Conservation (phyloP, 257 asterid genomes). For the Catharanthus roseus region DNA sequence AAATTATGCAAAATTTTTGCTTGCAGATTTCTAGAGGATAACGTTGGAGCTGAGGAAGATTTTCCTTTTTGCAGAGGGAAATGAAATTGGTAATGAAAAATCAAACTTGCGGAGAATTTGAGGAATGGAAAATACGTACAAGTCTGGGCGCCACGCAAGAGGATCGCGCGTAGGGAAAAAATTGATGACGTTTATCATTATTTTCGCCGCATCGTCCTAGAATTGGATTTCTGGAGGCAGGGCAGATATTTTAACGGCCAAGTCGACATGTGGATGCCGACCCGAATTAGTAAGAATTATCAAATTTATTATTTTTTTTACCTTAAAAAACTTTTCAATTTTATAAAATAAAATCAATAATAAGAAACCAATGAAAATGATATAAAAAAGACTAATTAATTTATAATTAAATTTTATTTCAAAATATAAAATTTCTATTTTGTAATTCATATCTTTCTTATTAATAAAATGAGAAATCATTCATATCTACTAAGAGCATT, state of each 20-base stretch:
- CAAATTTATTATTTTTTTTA: no score
- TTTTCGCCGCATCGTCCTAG: neutral
- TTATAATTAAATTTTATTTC: no score
- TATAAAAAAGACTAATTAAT: no score
- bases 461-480: no score
- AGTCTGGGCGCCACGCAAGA: neutral
- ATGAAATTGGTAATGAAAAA: neutral
- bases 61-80: neutral
- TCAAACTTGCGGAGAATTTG: conserved; percentile 9
- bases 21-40: neutral
- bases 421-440: no score
- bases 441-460: no score
- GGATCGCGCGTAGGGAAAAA: neutral
- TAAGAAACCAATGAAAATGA: no score
- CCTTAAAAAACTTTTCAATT: no score
- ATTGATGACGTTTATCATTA: neutral
- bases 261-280: no score
- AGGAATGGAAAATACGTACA: neutral
- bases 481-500: no score
- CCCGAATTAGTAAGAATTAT: no score
- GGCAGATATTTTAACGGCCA: neutral
- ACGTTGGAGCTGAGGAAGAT: neutral
- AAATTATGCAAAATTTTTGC: neutral
- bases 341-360: no score
- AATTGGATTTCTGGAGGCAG: neutral